A percentile compares a stretch with the other conserved stretches of the same genome.
These are phyloP conservation scores for Monosporozyma solicola DNA, from an alignment of 805 yeast genomes.

Conservation along the genomic window DNA sequence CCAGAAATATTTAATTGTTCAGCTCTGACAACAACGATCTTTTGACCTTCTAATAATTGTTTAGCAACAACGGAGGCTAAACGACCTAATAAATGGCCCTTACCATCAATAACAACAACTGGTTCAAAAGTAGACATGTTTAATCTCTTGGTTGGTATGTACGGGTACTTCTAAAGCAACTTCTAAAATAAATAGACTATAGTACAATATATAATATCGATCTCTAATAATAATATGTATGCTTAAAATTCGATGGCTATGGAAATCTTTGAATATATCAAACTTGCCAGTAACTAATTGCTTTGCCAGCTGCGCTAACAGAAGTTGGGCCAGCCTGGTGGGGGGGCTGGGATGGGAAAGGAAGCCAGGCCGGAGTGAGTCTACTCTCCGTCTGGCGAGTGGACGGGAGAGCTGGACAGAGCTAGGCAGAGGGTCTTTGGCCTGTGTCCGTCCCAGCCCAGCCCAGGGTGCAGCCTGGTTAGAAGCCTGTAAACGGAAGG, in stretches of 20 bases:
- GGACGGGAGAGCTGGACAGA: too few relatives aligned
- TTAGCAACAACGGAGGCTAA: slow-evolving; percentile 97
- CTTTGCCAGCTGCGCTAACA: too few relatives aligned
- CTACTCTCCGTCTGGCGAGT: too few relatives aligned
- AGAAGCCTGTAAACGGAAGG: too few relatives aligned
- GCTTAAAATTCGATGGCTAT: background rate
- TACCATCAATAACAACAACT: slow-evolving; percentile 97
- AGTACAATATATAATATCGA: background rate
- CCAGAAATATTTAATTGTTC: slow-evolving; percentile 98
- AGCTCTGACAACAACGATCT: slow-evolving; percentile 93
- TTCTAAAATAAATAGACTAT: background rate
- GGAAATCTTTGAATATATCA: slow-evolving; percentile 1
- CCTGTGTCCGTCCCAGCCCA: too few relatives aligned
- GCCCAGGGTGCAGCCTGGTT: too few relatives aligned
- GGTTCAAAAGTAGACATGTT: slow-evolving; percentile 70
- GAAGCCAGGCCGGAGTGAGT: too few relatives aligned
- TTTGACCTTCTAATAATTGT: slow-evolving; percentile 97
- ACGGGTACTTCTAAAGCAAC: background rate
- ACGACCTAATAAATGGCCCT: slow-evolving; percentile 99
- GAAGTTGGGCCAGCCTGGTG: too few relatives aligned
- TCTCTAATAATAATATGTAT: background rate
- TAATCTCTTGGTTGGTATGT: slow-evolving; percentile 20
- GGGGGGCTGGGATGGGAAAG: too few relatives aligned
- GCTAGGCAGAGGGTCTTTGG: too few relatives aligned
- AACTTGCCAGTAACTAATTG: background rate